phyloP scores from a whole-genome alignment of 495 filamentous ascomycete genomes.

The Thozetella sp. region DNA sequence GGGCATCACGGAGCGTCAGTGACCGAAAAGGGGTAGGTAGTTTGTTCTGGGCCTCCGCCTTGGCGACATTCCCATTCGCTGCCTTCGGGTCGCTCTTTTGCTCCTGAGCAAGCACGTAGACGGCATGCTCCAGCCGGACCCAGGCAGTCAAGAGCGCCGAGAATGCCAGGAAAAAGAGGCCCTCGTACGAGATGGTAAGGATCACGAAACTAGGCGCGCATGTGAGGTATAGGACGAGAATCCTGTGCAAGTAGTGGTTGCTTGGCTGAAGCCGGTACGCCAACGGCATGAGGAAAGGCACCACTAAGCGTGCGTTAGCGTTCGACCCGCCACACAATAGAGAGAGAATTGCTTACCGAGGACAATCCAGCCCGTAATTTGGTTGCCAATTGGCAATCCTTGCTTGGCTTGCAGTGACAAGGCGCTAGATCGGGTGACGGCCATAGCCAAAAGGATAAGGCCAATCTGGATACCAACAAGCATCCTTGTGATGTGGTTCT shows the following conservation, averaged over 20 bases:
- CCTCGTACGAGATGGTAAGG: conserved; percentile 97
- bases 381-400: conserved; percentile 89
- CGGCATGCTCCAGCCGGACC: conserved; percentile 85
- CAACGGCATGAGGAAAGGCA: conserved; percentile 80
- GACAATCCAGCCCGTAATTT: conserved; percentile 83
- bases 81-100: conserved; percentile 12
- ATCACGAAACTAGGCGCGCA: conserved; percentile 95
- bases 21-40: conserved; percentile 59
- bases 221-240: conserved; percentile 88
- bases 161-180: conserved; percentile 93
- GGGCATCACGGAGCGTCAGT: conserved; percentile 77
- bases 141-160: conserved; percentile 82
- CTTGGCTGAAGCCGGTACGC: conserved; percentile 80
- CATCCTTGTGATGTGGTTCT: conserved; percentile 31
- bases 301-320: conserved; percentile 45
- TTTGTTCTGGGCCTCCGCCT: conserved; percentile 19
- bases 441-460: conserved; percentile 79
- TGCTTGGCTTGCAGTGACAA: conserved; percentile 81
- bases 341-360: conserved; percentile 60
- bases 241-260: conserved; percentile 85
- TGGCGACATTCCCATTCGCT: conserved; percentile 28
- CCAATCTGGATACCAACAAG: conserved; percentile 63
- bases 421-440: conserved; percentile 83
- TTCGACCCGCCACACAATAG: too few species aligned
- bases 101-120: conserved; percentile 45